Evolutionary conservation across 441 rosid species (phyloP).

Genomic region (Biscutella laevigata): DNA sequence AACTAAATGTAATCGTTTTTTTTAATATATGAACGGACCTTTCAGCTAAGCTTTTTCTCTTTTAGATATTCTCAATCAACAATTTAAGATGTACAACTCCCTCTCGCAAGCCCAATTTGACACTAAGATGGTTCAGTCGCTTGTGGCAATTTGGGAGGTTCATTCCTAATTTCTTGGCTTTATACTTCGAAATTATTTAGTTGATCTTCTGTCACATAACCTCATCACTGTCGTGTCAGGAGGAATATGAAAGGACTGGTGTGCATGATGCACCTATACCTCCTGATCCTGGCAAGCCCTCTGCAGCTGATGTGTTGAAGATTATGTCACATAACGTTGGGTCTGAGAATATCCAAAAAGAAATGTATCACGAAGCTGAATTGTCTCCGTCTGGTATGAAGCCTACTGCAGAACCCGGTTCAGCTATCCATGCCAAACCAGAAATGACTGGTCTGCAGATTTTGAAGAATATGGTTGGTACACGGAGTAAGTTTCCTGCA

Average conservation of each 20-base stretch:
- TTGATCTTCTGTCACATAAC: slow-evolving; percentile 17
- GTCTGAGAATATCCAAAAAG: slow-evolving; percentile 40
- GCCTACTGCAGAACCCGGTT: slow-evolving; percentile 25
- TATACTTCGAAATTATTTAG: not conserved
- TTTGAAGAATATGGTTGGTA: slow-evolving; percentile 21
- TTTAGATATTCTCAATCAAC: slow-evolving; percentile 80
- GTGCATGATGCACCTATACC: slow-evolving; percentile 39
- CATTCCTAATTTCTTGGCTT: slow-evolving; percentile 8
- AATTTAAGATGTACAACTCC: slow-evolving; percentile 48
- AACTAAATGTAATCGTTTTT: slow-evolving; percentile 2
- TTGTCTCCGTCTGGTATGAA: slow-evolving; percentile 26
- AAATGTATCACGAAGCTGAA: slow-evolving; percentile 35
- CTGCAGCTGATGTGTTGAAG: slow-evolving; percentile 60
- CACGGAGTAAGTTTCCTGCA: slow-evolving; percentile 23
- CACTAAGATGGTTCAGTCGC: slow-evolving; percentile 92
- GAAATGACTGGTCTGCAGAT: slow-evolving; percentile 25
- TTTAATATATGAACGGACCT: slow-evolving; percentile 7
- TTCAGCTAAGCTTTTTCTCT: slow-evolving; percentile 20
- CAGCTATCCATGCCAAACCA: slow-evolving; percentile 31
- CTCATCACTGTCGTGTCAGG: slow-evolving; percentile 37
- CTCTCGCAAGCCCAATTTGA: slow-evolving; percentile 71
- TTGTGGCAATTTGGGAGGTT: slow-evolving; percentile 98
- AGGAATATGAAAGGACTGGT: slow-evolving; percentile 80
- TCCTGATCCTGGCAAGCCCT: slow-evolving; percentile 74
- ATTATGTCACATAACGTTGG: slow-evolving; percentile 45